phyloP scores from a whole-genome alignment of 2,329 filamentous ascomycete species.

The Aspergillus sp. region DNA sequence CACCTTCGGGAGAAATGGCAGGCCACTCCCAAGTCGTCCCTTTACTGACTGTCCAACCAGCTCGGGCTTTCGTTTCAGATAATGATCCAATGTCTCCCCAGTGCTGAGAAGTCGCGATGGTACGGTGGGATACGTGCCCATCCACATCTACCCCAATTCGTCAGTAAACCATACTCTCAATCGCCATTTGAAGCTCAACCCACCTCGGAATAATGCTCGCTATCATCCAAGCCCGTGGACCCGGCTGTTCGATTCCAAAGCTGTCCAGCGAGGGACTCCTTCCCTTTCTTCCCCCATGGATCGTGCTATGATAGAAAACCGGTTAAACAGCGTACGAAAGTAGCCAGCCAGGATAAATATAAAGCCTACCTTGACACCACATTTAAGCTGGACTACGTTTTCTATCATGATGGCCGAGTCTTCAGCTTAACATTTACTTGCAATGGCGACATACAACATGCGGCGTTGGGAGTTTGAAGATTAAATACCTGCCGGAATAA shows the following conservation, averaged over 20 bases:
- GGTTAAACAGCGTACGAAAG: background rate
- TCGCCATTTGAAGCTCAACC: background rate
- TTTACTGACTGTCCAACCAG: conserved; percentile 64
- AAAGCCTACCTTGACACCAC: conserved; percentile 49
- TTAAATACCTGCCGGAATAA: background rate
- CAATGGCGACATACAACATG: too few relatives aligned
- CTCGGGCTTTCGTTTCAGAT: conserved; percentile 63
- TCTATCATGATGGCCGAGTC: conserved; percentile 42
- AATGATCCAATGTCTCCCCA: conserved; percentile 63
- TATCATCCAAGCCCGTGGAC: conserved; percentile 63
- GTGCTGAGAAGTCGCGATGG: conserved; percentile 64
- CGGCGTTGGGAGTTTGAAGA: background rate
- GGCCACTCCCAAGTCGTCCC: conserved; percentile 61
- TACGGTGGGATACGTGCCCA: conserved; percentile 72
- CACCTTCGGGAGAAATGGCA: conserved; percentile 73
- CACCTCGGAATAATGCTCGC: conserved; percentile 63
- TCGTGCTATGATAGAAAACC: conserved; percentile 53
- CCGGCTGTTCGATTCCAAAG: conserved; percentile 66
- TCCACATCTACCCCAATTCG: conserved; percentile 58
- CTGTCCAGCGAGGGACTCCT: conserved; percentile 63
- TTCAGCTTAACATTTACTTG: background rate
- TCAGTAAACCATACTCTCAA: background rate
- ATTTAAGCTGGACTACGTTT: conserved; percentile 55
- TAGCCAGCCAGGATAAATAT: background rate
- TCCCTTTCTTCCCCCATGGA: conserved; percentile 69